Evolutionary conservation across 805 yeast species (phyloP).

Genomic region (Candida incommunis): DNA sequence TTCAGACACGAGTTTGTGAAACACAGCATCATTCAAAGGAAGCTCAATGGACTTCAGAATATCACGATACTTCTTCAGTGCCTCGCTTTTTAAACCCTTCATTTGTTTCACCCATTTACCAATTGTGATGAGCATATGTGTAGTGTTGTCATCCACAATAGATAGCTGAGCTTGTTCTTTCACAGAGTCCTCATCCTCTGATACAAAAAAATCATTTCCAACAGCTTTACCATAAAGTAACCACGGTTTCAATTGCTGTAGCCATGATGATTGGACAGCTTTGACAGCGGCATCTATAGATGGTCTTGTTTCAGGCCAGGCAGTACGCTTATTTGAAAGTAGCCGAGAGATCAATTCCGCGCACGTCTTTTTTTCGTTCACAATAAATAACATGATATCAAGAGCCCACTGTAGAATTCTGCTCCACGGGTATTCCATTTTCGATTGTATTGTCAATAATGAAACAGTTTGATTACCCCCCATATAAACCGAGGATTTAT

Average conservation of each 20-base stretch:
- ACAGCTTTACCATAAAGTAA: background rate
- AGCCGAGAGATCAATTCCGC: background rate
- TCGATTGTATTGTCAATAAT: background rate
- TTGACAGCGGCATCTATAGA: background rate
- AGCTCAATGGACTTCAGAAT: background rate
- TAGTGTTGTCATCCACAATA: background rate
- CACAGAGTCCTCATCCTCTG: background rate
- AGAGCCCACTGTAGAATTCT: background rate
- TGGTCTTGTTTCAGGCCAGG: background rate
- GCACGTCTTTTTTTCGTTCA: background rate
- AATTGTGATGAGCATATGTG: background rate
- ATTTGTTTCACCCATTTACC: background rate
- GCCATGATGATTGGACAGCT: background rate
- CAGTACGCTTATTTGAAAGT: background rate
- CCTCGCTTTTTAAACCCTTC: background rate
- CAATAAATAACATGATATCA: background rate
- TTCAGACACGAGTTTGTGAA: background rate
- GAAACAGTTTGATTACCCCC: background rate
- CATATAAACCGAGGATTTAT: background rate
- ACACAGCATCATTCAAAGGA: background rate
- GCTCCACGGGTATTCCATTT: background rate
- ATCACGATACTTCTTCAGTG: background rate
- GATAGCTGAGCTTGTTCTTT: background rate
- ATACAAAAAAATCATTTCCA: background rate
- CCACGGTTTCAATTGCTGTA: background rate